Evolutionary conservation across 2,329 filamentous ascomycete species (phyloP), one percentile per base, ranked within the genome.

Genomic region (Apiospora arundinis): DNA sequence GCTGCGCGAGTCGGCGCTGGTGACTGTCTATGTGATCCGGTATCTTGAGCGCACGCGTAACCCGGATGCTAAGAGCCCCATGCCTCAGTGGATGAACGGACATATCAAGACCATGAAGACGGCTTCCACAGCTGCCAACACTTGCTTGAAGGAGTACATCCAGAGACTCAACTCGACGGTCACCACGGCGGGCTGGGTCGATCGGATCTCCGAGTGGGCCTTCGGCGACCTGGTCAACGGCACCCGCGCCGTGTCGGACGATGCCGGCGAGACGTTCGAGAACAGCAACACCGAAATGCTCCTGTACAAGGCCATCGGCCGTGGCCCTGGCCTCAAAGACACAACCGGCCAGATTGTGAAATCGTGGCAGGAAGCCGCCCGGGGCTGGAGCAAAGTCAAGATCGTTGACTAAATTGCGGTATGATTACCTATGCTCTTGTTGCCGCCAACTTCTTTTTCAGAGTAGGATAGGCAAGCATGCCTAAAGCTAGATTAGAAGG

Each of bases 1-100:
- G 75, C 73, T 83, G 9, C 82, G 82, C 56, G 83, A 84, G 63
- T 77, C 82, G 0, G 77, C 80, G 0, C 69, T 82, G 1, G 80
- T 77, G 1, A 71, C 78, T 21, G 80, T 79, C 68, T 74, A 81
- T 37, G 78, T 79, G 16, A 75, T 75, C 0, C 76, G 75, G 11
- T 82, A 82, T 42, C 71, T 82, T 4, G 71, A 72, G 67, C 67
- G 67, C 11, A 66, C 76, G 0, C 67, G 75, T 4, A 74, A 75
- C 42, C 76, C 83, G 70, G 82, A 82, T 6, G 75, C 76, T 67
- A 75, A 79, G 0, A 76, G 73, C 0, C 72, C 81, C 0, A 76
- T 82, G 32, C 76, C 80, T 48, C 80, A 79, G 42, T 82, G 82
- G 69, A 74, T 80, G 0, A 40, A 80, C 1, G 73, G 79, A 0